Percentiles rank a stretch among this genome's conserved stretches.
Evolutionary conservation across 495 filamentous ascomycete species (phyloP).

Genomic region (Trichoderma gamsii): DNA sequence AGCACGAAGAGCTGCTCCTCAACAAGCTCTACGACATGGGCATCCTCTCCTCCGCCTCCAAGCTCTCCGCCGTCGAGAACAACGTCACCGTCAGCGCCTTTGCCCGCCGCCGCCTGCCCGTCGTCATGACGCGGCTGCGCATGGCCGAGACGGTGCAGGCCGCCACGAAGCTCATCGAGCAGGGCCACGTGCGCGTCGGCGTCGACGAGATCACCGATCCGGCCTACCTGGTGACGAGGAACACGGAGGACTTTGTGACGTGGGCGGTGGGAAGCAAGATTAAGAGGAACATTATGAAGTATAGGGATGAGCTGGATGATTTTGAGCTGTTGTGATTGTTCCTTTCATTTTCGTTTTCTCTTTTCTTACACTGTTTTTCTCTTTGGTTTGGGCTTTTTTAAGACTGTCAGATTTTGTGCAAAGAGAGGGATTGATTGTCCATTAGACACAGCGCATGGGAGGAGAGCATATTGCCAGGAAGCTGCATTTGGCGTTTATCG

Average conservation of each 20-base stretch:
- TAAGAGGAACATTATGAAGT: conserved; percentile 87
- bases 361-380: background rate
- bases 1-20: conserved; percentile 75
- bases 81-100: conserved; percentile 81
- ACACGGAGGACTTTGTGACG: conserved; percentile 94
- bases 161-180: conserved; percentile 82
- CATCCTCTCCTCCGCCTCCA: conserved; percentile 63
- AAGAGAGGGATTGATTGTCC: background rate
- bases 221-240: conserved; percentile 66
- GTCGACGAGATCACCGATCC: conserved; percentile 87
- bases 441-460: background rate
- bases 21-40: conserved; percentile 91
- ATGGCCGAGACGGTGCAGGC: conserved; percentile 86
- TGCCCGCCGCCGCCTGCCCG: conserved; percentile 69
- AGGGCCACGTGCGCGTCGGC: conserved; percentile 91
- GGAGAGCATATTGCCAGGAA: background rate
- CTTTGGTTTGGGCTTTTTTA: background rate
- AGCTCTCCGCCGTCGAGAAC: conserved; percentile 77
- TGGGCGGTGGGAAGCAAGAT: conserved; percentile 97
- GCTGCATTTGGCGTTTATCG: background rate
- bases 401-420: background rate
- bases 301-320: conserved; percentile 92
- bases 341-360: no score
- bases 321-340: conserved; percentile 71
- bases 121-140: conserved; percentile 77